These are phyloP conservation scores for Zygosaccharomyces rouxii DNA, from an alignment of 805 yeast genomes.

Conservation along the genomic window DNA sequence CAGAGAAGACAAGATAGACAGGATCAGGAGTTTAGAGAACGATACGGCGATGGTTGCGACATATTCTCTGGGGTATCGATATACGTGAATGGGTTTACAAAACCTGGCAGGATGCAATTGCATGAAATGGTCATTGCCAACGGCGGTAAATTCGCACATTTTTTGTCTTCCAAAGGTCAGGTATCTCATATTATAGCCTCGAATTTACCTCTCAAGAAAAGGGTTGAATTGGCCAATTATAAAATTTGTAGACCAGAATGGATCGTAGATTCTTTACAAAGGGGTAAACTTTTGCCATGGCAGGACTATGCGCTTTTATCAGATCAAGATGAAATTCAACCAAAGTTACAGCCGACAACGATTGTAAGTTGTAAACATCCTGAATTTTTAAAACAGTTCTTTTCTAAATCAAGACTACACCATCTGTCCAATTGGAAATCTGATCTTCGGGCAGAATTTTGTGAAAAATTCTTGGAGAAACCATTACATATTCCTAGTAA, in stretches of 20 bases:
- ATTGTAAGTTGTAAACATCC: slow-evolving; percentile 59
- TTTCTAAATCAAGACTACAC: slow-evolving; percentile 78
- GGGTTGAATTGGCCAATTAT: slow-evolving; percentile 56
- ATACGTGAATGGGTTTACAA: slow-evolving; percentile 86
- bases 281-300: slow-evolving; percentile 59
- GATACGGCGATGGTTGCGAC: slow-evolving; percentile 19
- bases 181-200: slow-evolving; percentile 86
- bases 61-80: slow-evolving; percentile 63
- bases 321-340: slow-evolving; percentile 51
- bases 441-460: slow-evolving; percentile 58
- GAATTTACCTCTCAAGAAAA: slow-evolving; percentile 71
- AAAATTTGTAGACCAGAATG: slow-evolving; percentile 80
- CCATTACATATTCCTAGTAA: not conserved
- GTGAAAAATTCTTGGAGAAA: slow-evolving; percentile 42
- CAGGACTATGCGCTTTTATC: slow-evolving; percentile 52
- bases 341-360: slow-evolving; percentile 24
- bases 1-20: slow-evolving; percentile 22
- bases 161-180: slow-evolving; percentile 60
- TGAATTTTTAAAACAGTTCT: slow-evolving; percentile 64
- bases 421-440: slow-evolving; percentile 87
- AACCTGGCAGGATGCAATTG: slow-evolving; percentile 69
- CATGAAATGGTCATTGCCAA: slow-evolving; percentile 66
- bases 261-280: slow-evolving; percentile 62
- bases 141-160: slow-evolving; percentile 76
- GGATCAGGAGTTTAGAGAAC: slow-evolving; percentile 22